Percentiles rank a stretch among this genome's conserved stretches.
These are phyloP conservation scores for Balakata baccata DNA, from an alignment of 345 rosid species.

Conservation along the genomic window DNA sequence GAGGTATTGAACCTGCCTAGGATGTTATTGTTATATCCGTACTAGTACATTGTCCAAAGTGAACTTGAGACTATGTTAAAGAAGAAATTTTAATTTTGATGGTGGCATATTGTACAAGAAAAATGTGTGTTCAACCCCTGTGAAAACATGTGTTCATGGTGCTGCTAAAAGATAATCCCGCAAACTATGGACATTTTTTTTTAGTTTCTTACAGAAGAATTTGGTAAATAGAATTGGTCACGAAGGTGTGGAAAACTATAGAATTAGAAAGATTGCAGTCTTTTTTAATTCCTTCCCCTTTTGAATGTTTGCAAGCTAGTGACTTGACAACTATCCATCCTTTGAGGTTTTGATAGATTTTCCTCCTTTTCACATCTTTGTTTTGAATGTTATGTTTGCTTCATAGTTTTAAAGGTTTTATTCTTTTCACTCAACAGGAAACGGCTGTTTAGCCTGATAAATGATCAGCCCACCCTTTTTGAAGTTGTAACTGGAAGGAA, in stretches of 20 bases:
- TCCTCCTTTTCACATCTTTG: background rate
- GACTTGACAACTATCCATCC: background rate
- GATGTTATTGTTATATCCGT: background rate
- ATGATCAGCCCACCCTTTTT: conserved; percentile 68
- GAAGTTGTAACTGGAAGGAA: conserved; percentile 65
- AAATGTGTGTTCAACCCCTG: no score
- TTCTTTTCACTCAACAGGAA: conserved; percentile 41
- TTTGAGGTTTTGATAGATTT: conserved; percentile 1
- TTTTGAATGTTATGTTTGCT: background rate
- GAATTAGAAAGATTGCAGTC: no score
- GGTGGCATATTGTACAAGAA: background rate
- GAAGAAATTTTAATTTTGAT: background rate
- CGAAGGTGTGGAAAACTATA: no score
- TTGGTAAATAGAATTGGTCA: no score
- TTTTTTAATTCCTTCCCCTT: background rate
- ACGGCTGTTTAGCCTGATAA: conserved; percentile 64
- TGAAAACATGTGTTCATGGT: no score
- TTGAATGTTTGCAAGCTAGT: background rate
- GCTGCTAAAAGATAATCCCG: no score
- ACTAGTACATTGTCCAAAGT: background rate
- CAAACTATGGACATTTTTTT: no score
- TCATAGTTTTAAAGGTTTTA: background rate
- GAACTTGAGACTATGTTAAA: background rate
- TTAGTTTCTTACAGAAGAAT: no score
- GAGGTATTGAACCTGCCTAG: background rate